Base-by-base conservation (phyloP, 2,329 filamentous ascomycete genomes). In the Emergomyces orientalis region DNA sequence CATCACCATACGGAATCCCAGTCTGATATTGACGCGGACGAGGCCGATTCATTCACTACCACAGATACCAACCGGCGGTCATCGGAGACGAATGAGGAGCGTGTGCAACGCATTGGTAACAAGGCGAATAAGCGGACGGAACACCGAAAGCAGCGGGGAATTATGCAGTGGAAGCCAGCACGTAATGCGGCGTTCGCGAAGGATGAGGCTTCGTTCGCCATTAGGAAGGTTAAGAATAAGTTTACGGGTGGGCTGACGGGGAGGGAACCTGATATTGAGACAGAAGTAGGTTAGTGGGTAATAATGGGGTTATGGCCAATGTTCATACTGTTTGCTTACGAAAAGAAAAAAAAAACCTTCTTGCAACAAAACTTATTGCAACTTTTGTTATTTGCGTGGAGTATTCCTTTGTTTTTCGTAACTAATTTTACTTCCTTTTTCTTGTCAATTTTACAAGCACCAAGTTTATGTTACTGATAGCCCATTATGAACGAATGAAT, bases 141-240 rank as follows among this genome's bases (percentile, higher is more conserved):
- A 72, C 88, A 92, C 73, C 84, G 92, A 0, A 91, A 92, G 77
- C 91, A 97, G 69, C 83, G 92, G 13, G 93, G 93, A 0, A 71
- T 96, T 72, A 96, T 97, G 90, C 93, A 97, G 75, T 97, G 92
- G 91, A 89, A 87, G 71, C 92, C 93, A 0, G 89, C 92, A 73
- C 82, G 93, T 49, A 96, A 96, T 72, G 80, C 86, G 27, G 86
- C 87, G 67, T 97, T 97, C 74, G 92, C 88, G 52, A 96, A 94
- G 77, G 83, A 97, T 70, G 90, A 97, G 79, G 86, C 89, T 0
- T 88, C 88, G 70, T 92, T 87, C 76, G 90, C 89, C 0, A 75
- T 91, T 5, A 81, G 86, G 54, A 90, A 89, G 73, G 77, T 95
- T 62, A 89, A 87, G 74, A 88, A 89, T 70, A 87, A 90, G 72